Evolutionary conservation across 1,139 yeast genomes (phyloP), one percentile per base, ranked within the genome.

Genomic region (Yamadazyma blattariae): DNA sequence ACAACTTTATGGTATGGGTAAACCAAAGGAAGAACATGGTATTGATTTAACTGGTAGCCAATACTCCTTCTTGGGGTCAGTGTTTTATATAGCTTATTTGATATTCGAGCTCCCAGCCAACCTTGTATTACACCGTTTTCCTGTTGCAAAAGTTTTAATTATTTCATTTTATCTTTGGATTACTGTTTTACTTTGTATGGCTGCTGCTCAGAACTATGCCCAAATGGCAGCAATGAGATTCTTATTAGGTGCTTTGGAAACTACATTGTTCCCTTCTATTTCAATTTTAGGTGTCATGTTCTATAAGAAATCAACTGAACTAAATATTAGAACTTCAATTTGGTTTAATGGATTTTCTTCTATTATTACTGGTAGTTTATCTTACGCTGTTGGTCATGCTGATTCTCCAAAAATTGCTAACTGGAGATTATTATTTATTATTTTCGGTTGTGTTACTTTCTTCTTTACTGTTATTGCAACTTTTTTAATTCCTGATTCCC

Each of bases 371-470:
- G 54, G 55, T 32, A 55, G 52, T 5, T 39, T 57, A 32, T 46
- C 58, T 3, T 39, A 39, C 11, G 47, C 45, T 14, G 34, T 41
- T 31, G 44, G 44, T 13, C 49, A 40, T 40, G 41, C 38, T 20
- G 47, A 42, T 13, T 32, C 59, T 60, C 7, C 19, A 17, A 53
- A 50, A 1, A 39, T 46, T 32, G 44, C 50, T 3, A 57, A 57
- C 12, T 64, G 71, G 71, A 57, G 61, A 43, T 64, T 65, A 64
- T 47, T 65, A 25, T 65, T 65, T 37, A 40, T 65, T 12, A 41
- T 65, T 16, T 69, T 64, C 39, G 71, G 69, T 13, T 35, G 48
- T 2, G 41, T 57, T 25, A 63, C 70, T 3, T 43, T 59, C 9
- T 10, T 48, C 11, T 44, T 63, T 28, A 69, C 69, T 5, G 16